Evolutionary conservation across 257 asterid genomes (phyloP), one percentile per base, ranked within the genome.

Genomic region (Gentiana macrophylla): DNA sequence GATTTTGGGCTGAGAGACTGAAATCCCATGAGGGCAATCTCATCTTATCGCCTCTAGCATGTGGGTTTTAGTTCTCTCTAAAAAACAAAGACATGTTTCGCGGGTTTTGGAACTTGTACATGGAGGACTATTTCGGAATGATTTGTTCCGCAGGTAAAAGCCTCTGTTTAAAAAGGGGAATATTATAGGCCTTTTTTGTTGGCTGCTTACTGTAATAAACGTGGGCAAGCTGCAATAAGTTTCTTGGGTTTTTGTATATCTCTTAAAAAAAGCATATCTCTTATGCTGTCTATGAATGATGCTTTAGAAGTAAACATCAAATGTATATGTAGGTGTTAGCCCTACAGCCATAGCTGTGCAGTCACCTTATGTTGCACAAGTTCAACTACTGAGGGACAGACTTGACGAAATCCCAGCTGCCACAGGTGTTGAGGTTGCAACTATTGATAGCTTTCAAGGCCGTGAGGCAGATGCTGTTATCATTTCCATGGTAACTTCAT

Each of bases 301-400:
- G 35, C 12, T 50, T 24, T 57, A 57, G 37, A 12, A 41, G 5
- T 41, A 41, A 41, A 5, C 9, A 41, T 5, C 46, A 5, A 41
- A 41, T 5, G 10, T 41, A 41, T 41, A 50, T 73, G 69, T 67
- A 91, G 98, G 98, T 69, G 95, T 91, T 49, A 69, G 80, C 41
- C 98, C 96, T 6, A 37, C 80, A 63, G 74, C 70, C 70, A 91
- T 91, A 61, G 96, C 85, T 32, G 94, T 91, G 67, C 96, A 91
- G 65, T 91, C 98, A 67, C 98, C 98, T 52, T 84, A 91, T 75
- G 89, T 91, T 69, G 94, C 98, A 63, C 98, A 91, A 79, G 98
- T 91, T 60, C 98, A 91, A 70, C 81, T 91, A 56, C 65, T 91
- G 56, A 71, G 98, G 69, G 98, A 91, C 71, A 82, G 84, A 73